These are phyloP conservation scores for Reutealis trisperma DNA, from an alignment of 345 rosid genomes.

Conservation along the genomic window DNA sequence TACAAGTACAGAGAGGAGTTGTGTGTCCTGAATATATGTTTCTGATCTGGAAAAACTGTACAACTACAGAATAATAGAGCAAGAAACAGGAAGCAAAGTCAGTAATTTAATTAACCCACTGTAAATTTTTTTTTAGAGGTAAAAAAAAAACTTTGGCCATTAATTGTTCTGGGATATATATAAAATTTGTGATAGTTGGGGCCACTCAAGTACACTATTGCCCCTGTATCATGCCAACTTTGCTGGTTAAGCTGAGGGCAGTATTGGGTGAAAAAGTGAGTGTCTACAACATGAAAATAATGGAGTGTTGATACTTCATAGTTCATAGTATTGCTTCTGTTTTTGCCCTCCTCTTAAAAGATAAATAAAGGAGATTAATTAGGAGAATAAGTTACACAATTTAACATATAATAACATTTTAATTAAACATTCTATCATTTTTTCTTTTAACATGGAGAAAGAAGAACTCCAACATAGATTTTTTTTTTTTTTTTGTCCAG, in stretches of 20 bases:
- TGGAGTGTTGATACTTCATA: too few species aligned
- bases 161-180: not conserved
- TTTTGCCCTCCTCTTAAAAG: too few species aligned
- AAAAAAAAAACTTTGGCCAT: not conserved
- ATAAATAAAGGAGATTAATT: too few species aligned
- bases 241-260: not conserved
- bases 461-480: too few species aligned
- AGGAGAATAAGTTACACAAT: too few species aligned
- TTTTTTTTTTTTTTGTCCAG: too few species aligned
- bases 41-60: not conserved
- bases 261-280: not conserved
- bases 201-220: not conserved
- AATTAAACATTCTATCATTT: too few species aligned
- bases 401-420: too few species aligned
- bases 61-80: not conserved
- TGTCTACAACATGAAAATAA: too few species aligned
- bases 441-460: too few species aligned
- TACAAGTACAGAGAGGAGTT: not conserved
- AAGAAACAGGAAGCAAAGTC: not conserved
- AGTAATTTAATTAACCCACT: not conserved
- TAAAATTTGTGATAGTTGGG: not conserved
- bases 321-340: too few species aligned
- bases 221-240: not conserved
- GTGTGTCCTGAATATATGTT: not conserved
- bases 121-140: not conserved